Evolutionary conservation across 345 rosid species (phyloP), one percentile per base, ranked within the genome.

Genomic region (Lagerstroemia speciosa): DNA sequence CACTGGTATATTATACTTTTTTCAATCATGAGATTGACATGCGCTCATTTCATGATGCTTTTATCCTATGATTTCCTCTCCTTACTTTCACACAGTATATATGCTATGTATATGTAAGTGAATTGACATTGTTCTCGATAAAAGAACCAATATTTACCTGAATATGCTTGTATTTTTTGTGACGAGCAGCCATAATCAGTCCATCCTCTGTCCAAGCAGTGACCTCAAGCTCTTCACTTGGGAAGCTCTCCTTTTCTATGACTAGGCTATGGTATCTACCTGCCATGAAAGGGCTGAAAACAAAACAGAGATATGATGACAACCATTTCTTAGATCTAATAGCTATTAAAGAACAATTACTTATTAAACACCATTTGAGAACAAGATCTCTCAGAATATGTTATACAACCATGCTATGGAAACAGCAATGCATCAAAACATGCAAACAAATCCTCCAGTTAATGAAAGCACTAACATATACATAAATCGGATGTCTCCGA

Each of bases 131-230:
- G 66, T 19, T 46, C 30, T 24, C n/a, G 14, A 11, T 40, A 37
- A 34, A 67, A 45, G 27, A 22, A 65, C 24, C 36, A 62, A 24
- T 40, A 63, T 53, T 66, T 69, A 92, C 99, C 94, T 85, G 97
- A 50, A 95, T 74, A 74, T 89, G 83, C 76, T 85, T 90, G 76
- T 92, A 76, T 73, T 78, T 84, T 78, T 78, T 82, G 82, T 92
- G 99, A 20, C 98, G 86, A 70, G 97, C 97, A 7, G 98, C 99
- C 99, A 95, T 92, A 73, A 95, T 77, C 57, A 90, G 75, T 45
- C 92, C 99, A 74, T 92, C 97, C 46, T 92, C 94, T 2, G 98
- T 92, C 96, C 96, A 90, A 7, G 99, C 99, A 1, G 96, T 92
- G 69, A 95, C 74, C 82, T 91, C 97, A 6, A 89, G 90, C 69